Evolutionary conservation across 345 rosid genomes (phyloP).

Genomic region (Sonneratia caseolaris): DNA sequence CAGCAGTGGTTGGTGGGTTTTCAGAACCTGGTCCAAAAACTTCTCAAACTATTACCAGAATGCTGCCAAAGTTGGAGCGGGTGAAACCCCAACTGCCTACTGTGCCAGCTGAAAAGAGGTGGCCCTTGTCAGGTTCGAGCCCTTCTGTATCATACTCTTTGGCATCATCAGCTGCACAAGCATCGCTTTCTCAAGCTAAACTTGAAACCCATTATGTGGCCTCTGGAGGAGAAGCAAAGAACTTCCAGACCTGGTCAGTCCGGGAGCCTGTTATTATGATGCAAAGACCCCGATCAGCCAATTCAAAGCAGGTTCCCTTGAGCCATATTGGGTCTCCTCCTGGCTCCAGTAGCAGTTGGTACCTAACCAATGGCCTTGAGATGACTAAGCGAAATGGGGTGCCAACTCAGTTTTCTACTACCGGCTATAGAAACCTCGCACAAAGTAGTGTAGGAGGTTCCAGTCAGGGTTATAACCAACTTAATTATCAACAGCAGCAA

Average conservation of each 20-base stretch:
- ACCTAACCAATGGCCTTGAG: slow-evolving; percentile 38
- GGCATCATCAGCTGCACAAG: slow-evolving; percentile 51
- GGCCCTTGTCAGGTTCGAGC: slow-evolving; percentile 38
- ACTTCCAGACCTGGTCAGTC: slow-evolving; percentile 32
- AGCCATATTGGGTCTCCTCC: slow-evolving; percentile 40
- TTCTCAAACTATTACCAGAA: slow-evolving; percentile 44
- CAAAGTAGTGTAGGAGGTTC: slow-evolving; percentile 28
- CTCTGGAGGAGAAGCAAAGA: slow-evolving; percentile 45
- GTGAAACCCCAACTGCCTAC: slow-evolving; percentile 47
- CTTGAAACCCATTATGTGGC: slow-evolving; percentile 38
- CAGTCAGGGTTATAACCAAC: slow-evolving; percentile 47
- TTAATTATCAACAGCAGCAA: slow-evolving; percentile 27
- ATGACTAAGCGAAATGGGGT: slow-evolving; percentile 47
- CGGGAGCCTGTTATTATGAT: slow-evolving; percentile 59
- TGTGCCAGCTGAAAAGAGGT: slow-evolving; percentile 40
- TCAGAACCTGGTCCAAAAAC: slow-evolving; percentile 32
- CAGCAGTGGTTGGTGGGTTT: slow-evolving; percentile 21
- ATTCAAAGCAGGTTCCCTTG: slow-evolving; percentile 35
- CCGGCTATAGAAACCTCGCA: slow-evolving; percentile 32
- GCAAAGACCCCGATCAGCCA: slow-evolving; percentile 61
- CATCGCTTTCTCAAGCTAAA: slow-evolving; percentile 36
- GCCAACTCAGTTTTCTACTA: slow-evolving; percentile 23
- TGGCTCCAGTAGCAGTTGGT: slow-evolving; percentile 42
- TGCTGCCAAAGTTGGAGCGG: slow-evolving; percentile 52
- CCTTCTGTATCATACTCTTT: slow-evolving; percentile 40